A percentile compares a stretch with the other conserved stretches of the same genome.
Evolutionary conservation across 768 basidiomycete genomes (phyloP).

Genomic region (Mycena polygramma): DNA sequence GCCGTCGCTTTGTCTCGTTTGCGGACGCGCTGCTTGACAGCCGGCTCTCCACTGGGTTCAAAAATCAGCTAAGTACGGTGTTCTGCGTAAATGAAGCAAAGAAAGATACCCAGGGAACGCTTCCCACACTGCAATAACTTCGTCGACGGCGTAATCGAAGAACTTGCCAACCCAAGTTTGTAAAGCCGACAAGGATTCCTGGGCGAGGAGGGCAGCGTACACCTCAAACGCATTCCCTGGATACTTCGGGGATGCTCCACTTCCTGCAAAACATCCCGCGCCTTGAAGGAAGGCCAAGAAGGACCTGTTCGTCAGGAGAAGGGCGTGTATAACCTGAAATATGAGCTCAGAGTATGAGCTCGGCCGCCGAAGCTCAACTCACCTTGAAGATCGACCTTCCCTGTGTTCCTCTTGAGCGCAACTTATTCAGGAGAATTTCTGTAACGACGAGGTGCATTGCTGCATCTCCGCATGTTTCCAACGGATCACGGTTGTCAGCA

Average conservation of each 20-base stretch:
- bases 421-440: not conserved
- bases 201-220: not conserved
- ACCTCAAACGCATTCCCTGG: constrained; percentile 16
- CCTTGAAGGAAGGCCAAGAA: not conserved
- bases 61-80: not conserved
- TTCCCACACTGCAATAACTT: not conserved
- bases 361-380: not conserved
- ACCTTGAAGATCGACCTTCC: not conserved
- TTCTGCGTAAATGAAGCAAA: not conserved
- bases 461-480: constrained; percentile 12
- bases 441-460: constrained; percentile 8
- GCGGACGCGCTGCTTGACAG: not conserved
- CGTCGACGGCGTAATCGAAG: not conserved
- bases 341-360: not conserved
- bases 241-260: not conserved
- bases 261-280: not conserved
- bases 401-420: not conserved
- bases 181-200: not conserved
- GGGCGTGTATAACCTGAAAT: not conserved
- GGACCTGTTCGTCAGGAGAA: not conserved
- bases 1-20: no score
- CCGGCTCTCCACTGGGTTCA: not conserved
- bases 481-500: not conserved
- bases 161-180: not conserved
- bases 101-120: not conserved